Base-by-base conservation (phyloP, 441 rosid species). In the Cnidoscolus chayamansa region DNA sequence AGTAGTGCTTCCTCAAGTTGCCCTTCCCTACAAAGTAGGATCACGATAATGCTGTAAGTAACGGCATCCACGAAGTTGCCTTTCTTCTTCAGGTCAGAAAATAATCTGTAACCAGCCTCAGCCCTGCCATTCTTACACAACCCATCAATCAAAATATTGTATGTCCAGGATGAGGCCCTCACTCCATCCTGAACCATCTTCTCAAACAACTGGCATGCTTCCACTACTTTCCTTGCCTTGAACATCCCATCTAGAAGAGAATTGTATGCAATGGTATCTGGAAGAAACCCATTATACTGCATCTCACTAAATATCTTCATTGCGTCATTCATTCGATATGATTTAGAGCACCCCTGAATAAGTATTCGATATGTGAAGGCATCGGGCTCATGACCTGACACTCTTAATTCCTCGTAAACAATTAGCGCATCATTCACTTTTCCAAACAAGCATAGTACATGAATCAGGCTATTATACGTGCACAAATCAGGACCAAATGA, bases 381-480 rank as follows among this genome's bases (percentile, higher is more conserved):
- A 81, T 94, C 94, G 13, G 98, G 98, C 78, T 90, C 91, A 59
- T 92, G 93, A 40, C 94, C 98, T 62, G 96, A 94, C 30, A 72
- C 85, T 81, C 86, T 92, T 71, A 94, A 72, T 70, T 92, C 98
- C 59, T 92, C 91, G 78, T 82, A 90, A 47, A 89, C 93, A 30
- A 71, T 67, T 79, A 90, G 62, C 2, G 93, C 97, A 75, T 94
- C 97, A 66, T 83, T 88, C 37, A 82, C 89, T 80, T 87, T 94
- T 45, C 97, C 97, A 9, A 70, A 80, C 71, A 84, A 81, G 80
- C 95, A 89, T 71, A 94, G 76, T 45, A 85, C 89, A 40, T 82
- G 90, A 73, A 94, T 87, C 76, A 94, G 77, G 80, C 90, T 92
- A 67, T 94, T 94, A 72, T 89, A 94, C 15, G 95, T 94, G 81